Evolutionary conservation across 495 filamentous ascomycete species (phyloP).

Genomic region (Cenococcum geophilum): DNA sequence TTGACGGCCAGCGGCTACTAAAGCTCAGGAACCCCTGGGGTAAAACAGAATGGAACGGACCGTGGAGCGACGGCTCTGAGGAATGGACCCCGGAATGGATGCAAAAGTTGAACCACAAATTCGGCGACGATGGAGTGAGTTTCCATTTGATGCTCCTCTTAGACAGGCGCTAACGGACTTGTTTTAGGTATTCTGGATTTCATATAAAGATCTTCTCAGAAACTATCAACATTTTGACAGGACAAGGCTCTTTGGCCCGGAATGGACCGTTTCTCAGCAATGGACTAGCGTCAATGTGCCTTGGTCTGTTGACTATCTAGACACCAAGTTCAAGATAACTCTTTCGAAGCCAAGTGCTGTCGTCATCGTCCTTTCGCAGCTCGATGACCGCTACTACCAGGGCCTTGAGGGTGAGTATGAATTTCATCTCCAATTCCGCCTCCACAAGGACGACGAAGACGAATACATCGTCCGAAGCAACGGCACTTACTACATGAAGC

Average conservation of each 20-base stretch:
- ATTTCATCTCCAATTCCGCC: slow-evolving; percentile 71
- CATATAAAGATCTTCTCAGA: slow-evolving; percentile 72
- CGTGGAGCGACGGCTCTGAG: slow-evolving; percentile 67
- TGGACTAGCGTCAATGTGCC: slow-evolving; percentile 83
- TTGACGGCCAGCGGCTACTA: slow-evolving; percentile 67
- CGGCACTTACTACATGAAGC: slow-evolving; percentile 60
- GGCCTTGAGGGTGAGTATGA: slow-evolving; percentile 77
- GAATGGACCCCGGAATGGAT: slow-evolving; percentile 92
- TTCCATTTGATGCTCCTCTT: too few species aligned
- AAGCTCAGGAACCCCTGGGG: slow-evolving; percentile 89
- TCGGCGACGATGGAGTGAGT: slow-evolving; percentile 73
- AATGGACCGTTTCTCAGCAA: slow-evolving; percentile 75
- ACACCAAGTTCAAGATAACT: slow-evolving; percentile 71
- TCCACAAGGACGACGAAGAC: slow-evolving; percentile 73
- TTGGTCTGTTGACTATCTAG: slow-evolving; percentile 79
- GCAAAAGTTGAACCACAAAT: slow-evolving; percentile 67
- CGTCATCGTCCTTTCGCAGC: slow-evolving; percentile 75
- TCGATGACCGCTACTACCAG: slow-evolving; percentile 79
- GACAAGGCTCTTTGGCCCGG: slow-evolving; percentile 78
- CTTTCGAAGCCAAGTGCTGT: slow-evolving; percentile 61
- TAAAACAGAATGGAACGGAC: slow-evolving; percentile 59
- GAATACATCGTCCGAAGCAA: slow-evolving; percentile 82
- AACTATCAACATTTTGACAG: slow-evolving; percentile 80
- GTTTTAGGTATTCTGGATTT: slow-evolving; percentile 55
- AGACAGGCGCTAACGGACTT: slow-evolving; percentile 20